Conservation (phyloP, 2,329 filamentous ascomycete genomes). For the Clonostachys chloroleuca region DNA sequence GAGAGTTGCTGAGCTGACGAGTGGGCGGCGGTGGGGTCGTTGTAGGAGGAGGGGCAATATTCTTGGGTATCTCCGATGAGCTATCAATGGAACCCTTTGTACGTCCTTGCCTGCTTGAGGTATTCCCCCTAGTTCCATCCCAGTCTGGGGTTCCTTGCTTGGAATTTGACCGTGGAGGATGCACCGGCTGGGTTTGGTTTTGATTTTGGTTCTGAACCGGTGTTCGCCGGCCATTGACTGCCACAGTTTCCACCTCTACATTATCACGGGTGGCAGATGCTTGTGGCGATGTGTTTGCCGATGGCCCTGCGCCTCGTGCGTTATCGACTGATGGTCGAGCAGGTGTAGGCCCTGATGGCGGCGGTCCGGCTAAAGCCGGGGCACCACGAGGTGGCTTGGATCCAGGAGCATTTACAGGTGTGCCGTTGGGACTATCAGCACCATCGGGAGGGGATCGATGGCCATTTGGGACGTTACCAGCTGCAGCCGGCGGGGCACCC, state of each 20-base stretch:
- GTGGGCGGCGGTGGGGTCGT: constrained; percentile 55
- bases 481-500: constrained; percentile 23
- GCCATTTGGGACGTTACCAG: constrained; percentile 33
- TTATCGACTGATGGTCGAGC: constrained; percentile 37
- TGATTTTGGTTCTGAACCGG: constrained; percentile 44
- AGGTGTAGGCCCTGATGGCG: constrained; percentile 49
- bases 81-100: constrained; percentile 67
- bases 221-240: constrained; percentile 58
- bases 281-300: constrained; percentile 29
- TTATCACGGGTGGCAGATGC: constrained; percentile 26
- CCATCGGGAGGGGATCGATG: constrained; percentile 31
- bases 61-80: constrained; percentile 51
- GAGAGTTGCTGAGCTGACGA: constrained; percentile 51
- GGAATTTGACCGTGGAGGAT: constrained; percentile 21
- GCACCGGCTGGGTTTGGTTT: constrained; percentile 21
- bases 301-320: constrained; percentile 15
- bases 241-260: constrained; percentile 43
- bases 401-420: constrained; percentile 23
- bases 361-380: constrained; percentile 40
- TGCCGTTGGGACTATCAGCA: constrained; percentile 28
- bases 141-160: constrained; percentile 20
- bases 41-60: constrained; percentile 33
- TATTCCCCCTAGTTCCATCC: neutral
- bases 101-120: constrained; percentile 23
- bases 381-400: constrained; percentile 26